Evolutionary conservation across 2,329 filamentous ascomycete genomes (phyloP), one percentile per base, ranked within the genome.

Genomic region (Arthrobotrys sinensis): DNA sequence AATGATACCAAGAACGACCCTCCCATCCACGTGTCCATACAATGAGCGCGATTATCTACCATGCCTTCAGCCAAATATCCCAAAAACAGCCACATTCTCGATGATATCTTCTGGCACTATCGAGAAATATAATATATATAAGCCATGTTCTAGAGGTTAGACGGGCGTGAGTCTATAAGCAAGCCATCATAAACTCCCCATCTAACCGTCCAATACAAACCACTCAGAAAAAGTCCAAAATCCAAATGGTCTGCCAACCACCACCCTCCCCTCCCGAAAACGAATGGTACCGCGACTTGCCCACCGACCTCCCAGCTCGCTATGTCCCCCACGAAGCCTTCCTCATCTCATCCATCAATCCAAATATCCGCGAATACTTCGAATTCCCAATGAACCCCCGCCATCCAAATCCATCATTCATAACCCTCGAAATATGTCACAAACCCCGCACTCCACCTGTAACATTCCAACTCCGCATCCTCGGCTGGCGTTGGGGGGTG

Each of bases 401-500:
- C n/a, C 19, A 19, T 1, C 21, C 21, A 11, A 1, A 2, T 6
- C n/a, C 3, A 2, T 11, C 60, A 4, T 12, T 12, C 24, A 12
- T 53, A 48, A 50, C 69, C 60, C 0, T 50, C 36, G 1, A 8
- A 34, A 46, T 40, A n/a, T 12, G 7, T 38, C 48, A 52, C 57
- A 19, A 12, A 34, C 38, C 48, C 28, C 11, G 1, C n/a, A 3
- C 21, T 7, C 8, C 8, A 53, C 46, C 68, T 19, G 19, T n/a
- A 4, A 45, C 21, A 21, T 14, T 73, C 14, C 16, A 43, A 3
- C 48, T 63, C 2, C 53, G 45, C 4, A 45, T 76, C 14, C 16
- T 68, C 32, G 71, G 63, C 19, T 76, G 63, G 71, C 62, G 64
- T 5, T 76, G 63, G 71, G 34, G n/a, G 4, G 21, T 63, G 3